Evolutionary conservation across 2,329 filamentous ascomycete genomes (phyloP).

Genomic region (Exophiala alcalophila): DNA sequence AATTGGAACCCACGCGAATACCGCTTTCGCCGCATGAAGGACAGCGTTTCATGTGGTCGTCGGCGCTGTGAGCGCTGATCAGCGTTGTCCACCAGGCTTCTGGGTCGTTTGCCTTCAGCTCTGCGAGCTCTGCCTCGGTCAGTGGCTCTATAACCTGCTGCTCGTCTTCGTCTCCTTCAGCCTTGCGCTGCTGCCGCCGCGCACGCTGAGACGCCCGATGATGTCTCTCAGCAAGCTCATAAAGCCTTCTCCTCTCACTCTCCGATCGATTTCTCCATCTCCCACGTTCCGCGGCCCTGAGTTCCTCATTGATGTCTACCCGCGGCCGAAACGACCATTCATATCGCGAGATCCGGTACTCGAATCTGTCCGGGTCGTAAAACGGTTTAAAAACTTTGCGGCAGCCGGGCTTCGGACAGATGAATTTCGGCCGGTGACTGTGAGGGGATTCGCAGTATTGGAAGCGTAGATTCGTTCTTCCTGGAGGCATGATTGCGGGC

Average conservation of each 20-base stretch:
- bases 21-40: not conserved
- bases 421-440: conserved; percentile 3
- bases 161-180: no score
- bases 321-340: conserved; percentile 2
- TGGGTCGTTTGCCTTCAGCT: not conserved
- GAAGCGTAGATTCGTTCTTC: conserved; percentile 2
- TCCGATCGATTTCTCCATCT: no score
- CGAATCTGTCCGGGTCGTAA: conserved; percentile 1
- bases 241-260: no score
- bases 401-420: not conserved
- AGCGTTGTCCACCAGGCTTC: not conserved
- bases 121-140: conserved; percentile 1
- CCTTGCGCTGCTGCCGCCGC: no score
- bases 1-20: conserved; percentile 1
- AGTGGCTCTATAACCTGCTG: not conserved
- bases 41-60: conserved; percentile 1
- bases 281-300: not conserved
- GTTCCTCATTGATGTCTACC: not conserved
- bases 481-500: not conserved
- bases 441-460: not conserved
- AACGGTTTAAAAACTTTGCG: conserved; percentile 1
- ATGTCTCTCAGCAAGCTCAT: no score
- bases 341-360: not conserved
- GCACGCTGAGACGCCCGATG: no score
- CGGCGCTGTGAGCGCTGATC: not conserved